Base-by-base conservation (phyloP, 306 rosid genomes). In the Lathyrus sativus region DNA sequence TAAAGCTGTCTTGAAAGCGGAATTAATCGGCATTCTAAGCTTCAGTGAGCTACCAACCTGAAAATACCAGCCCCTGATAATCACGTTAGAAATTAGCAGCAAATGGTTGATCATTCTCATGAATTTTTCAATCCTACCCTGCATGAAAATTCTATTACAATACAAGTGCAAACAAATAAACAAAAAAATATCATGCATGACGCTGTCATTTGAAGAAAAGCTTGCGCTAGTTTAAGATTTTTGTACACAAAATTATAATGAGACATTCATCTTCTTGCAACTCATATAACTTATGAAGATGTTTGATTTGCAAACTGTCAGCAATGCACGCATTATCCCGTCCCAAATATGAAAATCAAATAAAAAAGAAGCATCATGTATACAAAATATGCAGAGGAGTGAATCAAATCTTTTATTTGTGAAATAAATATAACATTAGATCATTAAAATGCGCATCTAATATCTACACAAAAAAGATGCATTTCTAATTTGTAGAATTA, bases 11-110 rank as follows among this genome's bases (percentile, higher is more conserved):
- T 55, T 72, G 86, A 86, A 90, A 62, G 89, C 99, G 26, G 86
- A 84, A 31, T 78, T 82, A 42, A 90, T 85, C 69, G 95, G 79
- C 96, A 90, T 85, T 84, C 99, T 95, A 55, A 81, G 99, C 84
- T 84, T 93, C 74, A 93, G 67, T 11, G 97, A 82, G 75, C 67
- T 81, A 72, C 89, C 95, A 17, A 82, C 87, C 85, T 88, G 97
- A 84, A 93, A 90, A 83, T 93, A 90, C 87, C 91, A 85, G 76
- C 97, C 99, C 86, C 99, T 78, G 70, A 77, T 54, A 49, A 78
- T 31, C 81, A 70, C 22, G 73, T 82, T 80, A 85, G 86, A 42
- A 83, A 3, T 80, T 80, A 78, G 85, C 48, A 80, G 9, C 12
- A 26, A n/a, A 66, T 58, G 42, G 4, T 31, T 65, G 19, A 48